Conservation (phyloP, 306 rosid genomes). For the Alnus rubra region DNA sequence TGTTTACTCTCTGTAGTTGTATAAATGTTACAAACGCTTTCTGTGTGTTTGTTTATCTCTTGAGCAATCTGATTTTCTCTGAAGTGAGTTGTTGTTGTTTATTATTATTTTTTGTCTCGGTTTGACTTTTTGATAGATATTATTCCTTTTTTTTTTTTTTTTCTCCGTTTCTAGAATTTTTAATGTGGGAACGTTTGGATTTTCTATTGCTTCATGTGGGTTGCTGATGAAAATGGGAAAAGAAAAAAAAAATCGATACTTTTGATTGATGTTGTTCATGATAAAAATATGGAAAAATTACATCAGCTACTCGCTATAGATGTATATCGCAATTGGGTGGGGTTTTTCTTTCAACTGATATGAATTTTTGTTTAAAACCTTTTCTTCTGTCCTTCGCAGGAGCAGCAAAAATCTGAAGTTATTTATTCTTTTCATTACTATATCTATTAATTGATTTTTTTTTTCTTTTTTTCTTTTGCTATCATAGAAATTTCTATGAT, state of each 20-base stretch:
- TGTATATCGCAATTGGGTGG: background rate
- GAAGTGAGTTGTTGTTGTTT: background rate
- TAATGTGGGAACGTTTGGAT: background rate
- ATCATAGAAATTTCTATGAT: background rate
- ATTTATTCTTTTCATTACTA: too few species aligned
- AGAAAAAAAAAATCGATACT: too few species aligned
- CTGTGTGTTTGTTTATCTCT: slow-evolving; percentile 3
- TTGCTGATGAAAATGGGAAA: background rate
- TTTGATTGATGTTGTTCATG: background rate
- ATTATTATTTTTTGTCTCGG: background rate
- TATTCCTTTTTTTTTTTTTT: background rate
- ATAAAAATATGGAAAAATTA: background rate
- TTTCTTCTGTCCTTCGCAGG: background rate
- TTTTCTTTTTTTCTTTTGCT: slow-evolving; percentile 2
- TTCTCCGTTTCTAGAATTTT: background rate
- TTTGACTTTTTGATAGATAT: background rate
- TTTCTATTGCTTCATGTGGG: background rate
- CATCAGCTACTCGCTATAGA: background rate
- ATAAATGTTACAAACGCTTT: background rate
- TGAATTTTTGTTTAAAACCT: background rate
- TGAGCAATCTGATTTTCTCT: slow-evolving; percentile 19
- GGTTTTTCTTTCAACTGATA: background rate
- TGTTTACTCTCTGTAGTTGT: background rate
- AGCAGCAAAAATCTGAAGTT: too few species aligned
- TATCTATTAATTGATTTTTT: background rate